phyloP scores from a whole-genome alignment of 805 yeast species.

The Trichomonascus vanleenenianus region DNA sequence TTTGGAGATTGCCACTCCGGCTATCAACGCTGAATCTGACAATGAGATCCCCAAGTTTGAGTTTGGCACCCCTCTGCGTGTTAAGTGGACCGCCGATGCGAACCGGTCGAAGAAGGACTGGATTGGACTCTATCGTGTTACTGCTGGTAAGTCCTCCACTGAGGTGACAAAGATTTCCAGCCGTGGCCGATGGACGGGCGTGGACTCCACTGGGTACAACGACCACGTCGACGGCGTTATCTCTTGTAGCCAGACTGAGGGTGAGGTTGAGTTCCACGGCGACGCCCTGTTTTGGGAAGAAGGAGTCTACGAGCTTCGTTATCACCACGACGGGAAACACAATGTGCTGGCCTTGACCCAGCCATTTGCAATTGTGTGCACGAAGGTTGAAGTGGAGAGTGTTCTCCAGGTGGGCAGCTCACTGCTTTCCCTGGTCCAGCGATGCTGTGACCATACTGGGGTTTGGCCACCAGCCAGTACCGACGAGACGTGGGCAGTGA shows the following conservation, averaged over 20 bases:
- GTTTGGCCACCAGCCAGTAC: constrained; percentile 17
- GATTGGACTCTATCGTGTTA: constrained; percentile 66
- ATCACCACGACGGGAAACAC: constrained; percentile 59
- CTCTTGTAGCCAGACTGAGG: constrained; percentile 26
- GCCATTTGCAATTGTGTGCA: constrained; percentile 54
- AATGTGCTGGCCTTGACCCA: constrained; percentile 58
- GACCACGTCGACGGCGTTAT: constrained; percentile 20
- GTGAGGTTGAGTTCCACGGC: constrained; percentile 42
- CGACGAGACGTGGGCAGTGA: constrained; percentile 21
- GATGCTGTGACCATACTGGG: constrained; percentile 18
- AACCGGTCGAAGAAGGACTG: constrained; percentile 50
- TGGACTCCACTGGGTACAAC: constrained; percentile 20
- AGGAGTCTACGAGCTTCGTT: constrained; percentile 68
- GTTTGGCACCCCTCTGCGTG: constrained; percentile 44
- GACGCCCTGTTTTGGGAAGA: constrained; percentile 51
- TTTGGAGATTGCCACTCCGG: constrained; percentile 11
- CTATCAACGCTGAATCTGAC: not conserved
- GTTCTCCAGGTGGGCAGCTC: constrained; percentile 26
- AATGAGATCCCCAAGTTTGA: constrained; percentile 10
- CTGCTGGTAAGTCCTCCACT: constrained; percentile 50
- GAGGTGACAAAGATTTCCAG: constrained; percentile 54
- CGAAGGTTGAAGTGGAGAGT: constrained; percentile 28
- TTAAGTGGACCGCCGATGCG: constrained; percentile 49
- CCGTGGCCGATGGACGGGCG: constrained; percentile 56
- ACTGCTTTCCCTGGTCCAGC: constrained; percentile 22